These are phyloP conservation scores for Xanthoparmelia taractica DNA, from an alignment of 495 filamentous ascomycete genomes.

Conservation along the genomic window DNA sequence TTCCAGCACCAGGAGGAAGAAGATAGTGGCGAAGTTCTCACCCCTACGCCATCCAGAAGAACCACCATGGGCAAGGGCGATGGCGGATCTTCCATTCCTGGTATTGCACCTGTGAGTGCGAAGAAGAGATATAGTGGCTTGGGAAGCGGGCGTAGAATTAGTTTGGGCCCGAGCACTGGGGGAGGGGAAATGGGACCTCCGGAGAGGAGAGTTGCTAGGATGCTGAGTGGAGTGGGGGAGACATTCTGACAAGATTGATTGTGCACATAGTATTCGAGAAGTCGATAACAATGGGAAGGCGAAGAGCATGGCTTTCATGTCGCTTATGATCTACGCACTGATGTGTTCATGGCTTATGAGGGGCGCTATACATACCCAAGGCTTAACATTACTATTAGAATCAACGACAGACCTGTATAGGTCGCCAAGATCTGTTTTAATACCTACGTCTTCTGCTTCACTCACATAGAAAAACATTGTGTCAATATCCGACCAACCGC, in stretches of 20 bases:
- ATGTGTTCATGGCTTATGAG: constrained; percentile 14
- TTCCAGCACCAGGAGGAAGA: constrained; percentile 24
- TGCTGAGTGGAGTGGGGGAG: constrained; percentile 57
- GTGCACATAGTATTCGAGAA: neutral
- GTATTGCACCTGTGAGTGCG: constrained; percentile 36
- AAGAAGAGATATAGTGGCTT: constrained; percentile 32
- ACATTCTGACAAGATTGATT: constrained; percentile 43
- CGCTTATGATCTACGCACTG: constrained; percentile 14
- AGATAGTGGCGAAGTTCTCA: constrained; percentile 30
- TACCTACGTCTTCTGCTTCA: neutral
- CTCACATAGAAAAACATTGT: neutral
- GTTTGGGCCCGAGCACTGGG: constrained; percentile 40
- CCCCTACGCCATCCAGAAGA: constrained; percentile 44
- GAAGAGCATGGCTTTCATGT: constrained; percentile 1
- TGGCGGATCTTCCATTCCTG: constrained; percentile 44
- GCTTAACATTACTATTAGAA: neutral
- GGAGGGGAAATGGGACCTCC: constrained; percentile 50
- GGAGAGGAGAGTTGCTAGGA: constrained; percentile 35
- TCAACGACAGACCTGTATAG: neutral
- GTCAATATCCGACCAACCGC: neutral
- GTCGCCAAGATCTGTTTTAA: neutral
- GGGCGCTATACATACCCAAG: neutral
- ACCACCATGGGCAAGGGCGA: constrained; percentile 48
- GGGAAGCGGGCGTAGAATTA: constrained; percentile 37
- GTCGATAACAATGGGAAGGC: neutral